phyloP scores from a whole-genome alignment of 108 stramenopile genomes.

The Halocafeteria seosinensis region DNA sequence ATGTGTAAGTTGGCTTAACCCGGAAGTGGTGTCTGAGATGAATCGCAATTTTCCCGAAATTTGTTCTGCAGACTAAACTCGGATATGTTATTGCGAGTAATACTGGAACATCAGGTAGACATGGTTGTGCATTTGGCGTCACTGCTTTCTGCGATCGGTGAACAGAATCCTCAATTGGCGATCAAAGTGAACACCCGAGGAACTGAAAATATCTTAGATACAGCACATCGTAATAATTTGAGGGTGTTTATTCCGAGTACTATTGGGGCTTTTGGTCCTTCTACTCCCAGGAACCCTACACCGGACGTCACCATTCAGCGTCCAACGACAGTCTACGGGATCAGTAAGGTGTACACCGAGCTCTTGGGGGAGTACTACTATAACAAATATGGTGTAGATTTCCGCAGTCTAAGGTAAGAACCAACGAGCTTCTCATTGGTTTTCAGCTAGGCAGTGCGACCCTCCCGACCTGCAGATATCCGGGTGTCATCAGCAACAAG shows the following conservation, averaged over 20 bases:
- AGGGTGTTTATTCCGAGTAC: constrained; percentile 15
- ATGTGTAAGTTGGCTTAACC: too few species aligned
- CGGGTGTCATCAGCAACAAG: constrained; percentile 16
- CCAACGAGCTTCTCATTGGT: too few species aligned
- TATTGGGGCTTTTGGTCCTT: constrained; percentile 22
- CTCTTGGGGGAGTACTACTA: constrained; percentile 22
- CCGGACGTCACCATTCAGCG: constrained; percentile 16
- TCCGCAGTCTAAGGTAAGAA: constrained; percentile 16
- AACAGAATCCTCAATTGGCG: constrained; percentile 19
- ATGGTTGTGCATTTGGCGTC: constrained; percentile 20
- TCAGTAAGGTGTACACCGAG: constrained; percentile 23
- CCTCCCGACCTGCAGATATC: too few species aligned
- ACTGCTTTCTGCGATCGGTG: constrained; percentile 18
- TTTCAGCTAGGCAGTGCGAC: too few species aligned
- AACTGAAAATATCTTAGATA: constrained; percentile 15
- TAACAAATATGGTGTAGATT: constrained; percentile 15
- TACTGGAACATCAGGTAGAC: constrained; percentile 10
- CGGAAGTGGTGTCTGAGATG: too few species aligned
- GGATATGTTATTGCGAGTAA: constrained; percentile 4
- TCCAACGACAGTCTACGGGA: constrained; percentile 25
- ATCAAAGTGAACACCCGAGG: constrained; percentile 18
- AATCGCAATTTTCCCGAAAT: too few species aligned
- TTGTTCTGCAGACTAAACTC: too few species aligned
- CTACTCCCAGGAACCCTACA: constrained; percentile 5
- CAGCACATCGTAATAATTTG: constrained; percentile 8